Conservation (phyloP, 2,329 filamentous ascomycete species). For the Pseudogymnoascus sp. region DNA sequence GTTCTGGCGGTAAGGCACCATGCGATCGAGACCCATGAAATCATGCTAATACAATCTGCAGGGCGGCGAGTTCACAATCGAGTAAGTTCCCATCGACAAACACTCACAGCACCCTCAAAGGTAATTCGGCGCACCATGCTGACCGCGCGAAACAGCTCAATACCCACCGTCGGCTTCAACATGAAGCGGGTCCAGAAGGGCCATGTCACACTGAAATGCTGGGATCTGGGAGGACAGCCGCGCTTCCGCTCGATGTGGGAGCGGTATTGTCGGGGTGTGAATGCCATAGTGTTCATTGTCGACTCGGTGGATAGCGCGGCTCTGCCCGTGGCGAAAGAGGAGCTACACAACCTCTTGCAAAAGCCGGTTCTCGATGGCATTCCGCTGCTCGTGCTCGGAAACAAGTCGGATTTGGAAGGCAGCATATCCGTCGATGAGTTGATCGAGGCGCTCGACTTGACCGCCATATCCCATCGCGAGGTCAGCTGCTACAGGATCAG, state of each 20-base stretch:
- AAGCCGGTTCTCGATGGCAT: conserved; percentile 82
- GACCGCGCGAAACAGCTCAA: conserved; percentile 61
- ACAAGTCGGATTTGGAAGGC: conserved; percentile 91
- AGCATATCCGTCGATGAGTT: conserved; percentile 90
- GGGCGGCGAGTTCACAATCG: conserved; percentile 97
- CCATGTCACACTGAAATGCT: conserved; percentile 97
- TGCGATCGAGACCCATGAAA: conserved; percentile 17
- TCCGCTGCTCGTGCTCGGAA: conserved; percentile 85
- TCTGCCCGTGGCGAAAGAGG: conserved; percentile 78
- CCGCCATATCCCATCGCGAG: conserved; percentile 81
- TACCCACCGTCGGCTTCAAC: conserved; percentile 97
- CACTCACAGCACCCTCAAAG: conserved; percentile 7
- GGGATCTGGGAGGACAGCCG: conserved; percentile 96
- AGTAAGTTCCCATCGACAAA: conserved; percentile 57
- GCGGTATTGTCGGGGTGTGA: conserved; percentile 93
- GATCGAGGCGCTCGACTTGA: conserved; percentile 86
- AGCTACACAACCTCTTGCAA: conserved; percentile 80
- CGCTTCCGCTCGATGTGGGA: conserved; percentile 99
- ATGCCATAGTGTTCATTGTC: conserved; percentile 97
- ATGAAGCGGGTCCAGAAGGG: conserved; percentile 98
- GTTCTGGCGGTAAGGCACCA: conserved; percentile 76
- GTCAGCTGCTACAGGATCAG: conserved; percentile 99
- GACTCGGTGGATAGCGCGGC: conserved; percentile 82
- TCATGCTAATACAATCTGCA: conserved; percentile 33
- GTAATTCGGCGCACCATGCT: conserved; percentile 23